Percentiles rank a stretch among this genome's conserved stretches.
Conservation (phyloP, 106 monocot genomes). For the Allium cepa region DNA sequence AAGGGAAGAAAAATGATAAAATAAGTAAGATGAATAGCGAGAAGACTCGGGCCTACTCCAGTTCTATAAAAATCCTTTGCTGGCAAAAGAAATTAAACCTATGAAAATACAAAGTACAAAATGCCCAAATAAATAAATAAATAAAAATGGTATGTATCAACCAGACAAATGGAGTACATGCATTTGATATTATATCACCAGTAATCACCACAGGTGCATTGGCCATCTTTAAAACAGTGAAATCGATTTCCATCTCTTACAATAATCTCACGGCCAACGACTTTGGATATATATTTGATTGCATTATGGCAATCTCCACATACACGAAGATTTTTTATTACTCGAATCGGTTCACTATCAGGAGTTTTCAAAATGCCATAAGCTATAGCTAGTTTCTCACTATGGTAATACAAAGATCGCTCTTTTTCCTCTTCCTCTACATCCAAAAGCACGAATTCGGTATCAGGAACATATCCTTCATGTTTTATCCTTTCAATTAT, state of each 20-base stretch:
- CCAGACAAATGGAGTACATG: too few relatives aligned
- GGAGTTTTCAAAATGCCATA: slow-evolving; percentile 45
- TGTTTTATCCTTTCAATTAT: slow-evolving; percentile 46
- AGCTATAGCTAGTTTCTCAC: slow-evolving; percentile 55
- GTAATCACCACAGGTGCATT: slow-evolving; percentile 52
- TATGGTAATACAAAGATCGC: slow-evolving; percentile 41
- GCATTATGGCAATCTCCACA: slow-evolving; percentile 68
- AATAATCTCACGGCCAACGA: slow-evolving; percentile 37
- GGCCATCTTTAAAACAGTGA: slow-evolving; percentile 38
- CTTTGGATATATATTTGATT: slow-evolving; percentile 54
- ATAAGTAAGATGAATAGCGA: too few relatives aligned
- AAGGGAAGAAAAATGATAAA: too few relatives aligned
- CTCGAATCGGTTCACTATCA: slow-evolving; percentile 17
- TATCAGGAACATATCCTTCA: slow-evolving; percentile 53
- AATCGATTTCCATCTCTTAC: slow-evolving; percentile 52
- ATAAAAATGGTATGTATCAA: too few relatives aligned
- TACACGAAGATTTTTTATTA: slow-evolving; percentile 42
- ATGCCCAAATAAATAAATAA: too few relatives aligned
- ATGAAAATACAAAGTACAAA: too few relatives aligned
- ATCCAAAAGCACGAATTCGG: slow-evolving; percentile 40
- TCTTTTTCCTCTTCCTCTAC: slow-evolving; percentile 58
- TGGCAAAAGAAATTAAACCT: too few relatives aligned
- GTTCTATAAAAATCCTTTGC: too few relatives aligned
- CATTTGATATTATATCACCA: slow-evolving; percentile 23
- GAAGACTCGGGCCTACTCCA: too few relatives aligned